A percentile compares a stretch with the other conserved stretches of the same genome.
Conservation (phyloP, 208 protist species). For the Acanthamoeba castellanii region DNA sequence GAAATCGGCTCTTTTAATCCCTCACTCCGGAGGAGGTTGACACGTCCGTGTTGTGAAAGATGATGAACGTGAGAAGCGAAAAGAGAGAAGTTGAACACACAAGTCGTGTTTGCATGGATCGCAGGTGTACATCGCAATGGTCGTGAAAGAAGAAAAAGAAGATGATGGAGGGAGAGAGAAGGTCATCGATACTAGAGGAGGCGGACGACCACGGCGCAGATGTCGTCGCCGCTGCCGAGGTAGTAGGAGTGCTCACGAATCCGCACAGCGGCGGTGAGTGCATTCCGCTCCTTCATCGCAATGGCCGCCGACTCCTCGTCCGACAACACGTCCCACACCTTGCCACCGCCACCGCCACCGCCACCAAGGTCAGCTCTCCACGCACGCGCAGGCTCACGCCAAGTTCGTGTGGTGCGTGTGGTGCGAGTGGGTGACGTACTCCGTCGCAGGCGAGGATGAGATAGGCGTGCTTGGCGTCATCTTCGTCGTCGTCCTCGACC, state of each 20-base stretch:
- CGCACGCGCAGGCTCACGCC: background rate
- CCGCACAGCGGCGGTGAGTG: slow-evolving; percentile 42
- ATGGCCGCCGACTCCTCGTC: slow-evolving; percentile 48
- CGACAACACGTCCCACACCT: slow-evolving; percentile 69
- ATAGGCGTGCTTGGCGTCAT: background rate
- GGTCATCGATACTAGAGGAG: too few species aligned
- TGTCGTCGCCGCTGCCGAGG: slow-evolving; percentile 66
- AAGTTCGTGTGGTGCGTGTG: background rate
- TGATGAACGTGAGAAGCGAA: too few species aligned
- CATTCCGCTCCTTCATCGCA: slow-evolving; percentile 54
- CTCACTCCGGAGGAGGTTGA: too few species aligned
- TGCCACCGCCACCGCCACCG: background rate
- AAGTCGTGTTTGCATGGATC: too few species aligned
- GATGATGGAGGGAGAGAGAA: too few species aligned
- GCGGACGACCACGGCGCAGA: slow-evolving; percentile 49
- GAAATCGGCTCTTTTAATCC: too few species aligned
- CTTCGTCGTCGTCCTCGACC: background rate
- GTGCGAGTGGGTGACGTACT: background rate
- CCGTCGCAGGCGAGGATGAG: slow-evolving; percentile 59
- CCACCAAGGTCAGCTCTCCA: background rate
- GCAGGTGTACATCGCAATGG: too few species aligned
- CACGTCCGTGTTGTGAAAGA: too few species aligned
- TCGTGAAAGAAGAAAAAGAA: too few species aligned
- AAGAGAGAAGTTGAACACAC: too few species aligned
- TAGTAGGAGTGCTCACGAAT: slow-evolving; percentile 63